Base-by-base conservation (phyloP, 1,139 yeast genomes). In the Chernovozyma sophiae-reginae region DNA sequence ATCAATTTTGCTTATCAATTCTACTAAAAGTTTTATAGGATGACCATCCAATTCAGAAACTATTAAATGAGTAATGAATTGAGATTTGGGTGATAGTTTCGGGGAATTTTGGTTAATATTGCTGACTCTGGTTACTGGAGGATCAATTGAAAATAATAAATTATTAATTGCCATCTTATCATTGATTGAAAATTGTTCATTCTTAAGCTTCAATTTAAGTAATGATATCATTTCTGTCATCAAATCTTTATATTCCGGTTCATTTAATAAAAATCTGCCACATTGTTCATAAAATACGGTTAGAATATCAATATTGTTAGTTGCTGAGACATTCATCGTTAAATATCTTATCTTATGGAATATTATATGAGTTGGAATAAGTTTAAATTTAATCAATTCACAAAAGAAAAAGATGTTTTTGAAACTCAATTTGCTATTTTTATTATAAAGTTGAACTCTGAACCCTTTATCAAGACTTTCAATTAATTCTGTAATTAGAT, bases 331-430 rank as follows among this genome's bases (percentile, higher is more conserved):
- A 40, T 74, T 71, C 40, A 76, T 43, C 1, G 82, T 75, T 43
- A 83, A 60, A 2, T 69, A 61, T 43, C 84, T 67, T 37, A 84
- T 73, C 52, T 79, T 83, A 56, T 87, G 92, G 55, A 87, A 84
- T 4, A 82, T 69, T 38, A 82, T 68, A 56, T 77, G 83, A 16
- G 68, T 65, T 0, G 95, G 94, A n/a, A 89, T 68, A 46, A 87
- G 56, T 45, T 76, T 79, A 56, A 89, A 90, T 53, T 86, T 86
- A 33, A 83, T 75, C 62, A 89, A 64, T 51, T 90, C 97, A 35
- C 80, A 67, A 45, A 86, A 81, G 44, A 83, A 82, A 26, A 72
- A 66, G 28, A 85, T 73, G 45, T 74, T 79, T 45, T 68, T 72
- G 47, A 79, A 74, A 44, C 77, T 77, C 37, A 81, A 55, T 24